phyloP scores from a whole-genome alignment of 345 rosid species.

The Stellera chamaejasme region DNA sequence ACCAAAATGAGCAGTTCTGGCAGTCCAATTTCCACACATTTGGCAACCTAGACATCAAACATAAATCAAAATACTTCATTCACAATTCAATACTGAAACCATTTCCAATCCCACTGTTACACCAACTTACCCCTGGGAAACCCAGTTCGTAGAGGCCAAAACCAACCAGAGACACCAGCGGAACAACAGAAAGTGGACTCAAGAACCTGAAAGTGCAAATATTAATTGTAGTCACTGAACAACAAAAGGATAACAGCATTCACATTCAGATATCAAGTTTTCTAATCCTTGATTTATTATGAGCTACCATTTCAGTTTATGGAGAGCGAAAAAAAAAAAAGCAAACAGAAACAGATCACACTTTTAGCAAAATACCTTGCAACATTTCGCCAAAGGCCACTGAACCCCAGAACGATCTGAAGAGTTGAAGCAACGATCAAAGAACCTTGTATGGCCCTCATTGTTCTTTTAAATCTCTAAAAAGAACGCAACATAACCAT shows the following conservation, averaged over 20 bases:
- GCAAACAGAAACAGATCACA: not conserved
- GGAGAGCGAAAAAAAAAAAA: not conserved
- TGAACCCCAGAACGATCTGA: constrained; percentile 96
- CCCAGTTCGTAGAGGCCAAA: constrained; percentile 93
- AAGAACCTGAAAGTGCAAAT: constrained; percentile 54
- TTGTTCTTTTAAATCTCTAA: constrained; percentile 72
- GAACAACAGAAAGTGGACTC: constrained; percentile 90
- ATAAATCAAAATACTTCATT: constrained; percentile 5
- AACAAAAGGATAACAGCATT: not conserved
- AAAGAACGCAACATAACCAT: not conserved
- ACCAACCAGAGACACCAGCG: constrained; percentile 84
- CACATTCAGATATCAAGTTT: not conserved
- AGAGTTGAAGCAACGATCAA: constrained; percentile 89
- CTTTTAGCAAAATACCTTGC: constrained; percentile 39
- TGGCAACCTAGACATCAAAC: constrained; percentile 60
- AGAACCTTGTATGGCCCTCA: constrained; percentile 96
- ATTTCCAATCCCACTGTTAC: not conserved
- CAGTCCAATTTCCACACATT: constrained; percentile 93
- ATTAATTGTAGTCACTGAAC: not conserved
- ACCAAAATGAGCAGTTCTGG: constrained; percentile 74
- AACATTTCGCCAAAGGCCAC: constrained; percentile 98
- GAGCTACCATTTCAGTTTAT: not conserved
- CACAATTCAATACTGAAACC: not conserved
- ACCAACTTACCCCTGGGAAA: constrained; percentile 78
- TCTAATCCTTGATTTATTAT: not conserved